Conservation (phyloP, 73 alveolate genomes). For the Blepharisma stoltei region DNA sequence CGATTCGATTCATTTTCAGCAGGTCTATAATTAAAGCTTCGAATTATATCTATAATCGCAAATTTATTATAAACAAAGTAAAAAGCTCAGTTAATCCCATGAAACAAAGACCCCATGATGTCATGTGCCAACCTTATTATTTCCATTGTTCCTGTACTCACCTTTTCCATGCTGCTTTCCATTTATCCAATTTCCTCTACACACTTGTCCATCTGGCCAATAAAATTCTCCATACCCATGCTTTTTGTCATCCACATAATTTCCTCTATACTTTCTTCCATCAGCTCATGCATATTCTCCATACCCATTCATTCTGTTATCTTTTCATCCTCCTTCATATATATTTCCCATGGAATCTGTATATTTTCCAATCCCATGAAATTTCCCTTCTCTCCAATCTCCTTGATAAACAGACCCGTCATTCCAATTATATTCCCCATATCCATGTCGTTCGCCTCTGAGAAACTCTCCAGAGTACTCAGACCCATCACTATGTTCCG, state of each 20-base stretch:
- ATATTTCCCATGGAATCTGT: not conserved
- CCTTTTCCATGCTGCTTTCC: constrained; percentile 64
- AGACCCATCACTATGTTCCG: constrained; percentile 6
- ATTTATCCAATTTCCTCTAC: constrained; percentile 64
- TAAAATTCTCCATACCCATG: constrained; percentile 40
- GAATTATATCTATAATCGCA: too few species aligned
- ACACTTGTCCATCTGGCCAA: constrained; percentile 65
- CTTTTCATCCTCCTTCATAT: constrained; percentile 33
- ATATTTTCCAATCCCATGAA: constrained; percentile 31
- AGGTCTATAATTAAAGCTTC: too few species aligned
- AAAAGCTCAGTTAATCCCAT: too few species aligned
- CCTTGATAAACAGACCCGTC: constrained; percentile 18
- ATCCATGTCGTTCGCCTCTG: constrained; percentile 21
- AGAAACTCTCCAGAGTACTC: constrained; percentile 31
- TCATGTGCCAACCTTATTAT: constrained; percentile 1
- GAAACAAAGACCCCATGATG: constrained; percentile 4
- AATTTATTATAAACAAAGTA: too few species aligned
- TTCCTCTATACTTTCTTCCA: constrained; percentile 33
- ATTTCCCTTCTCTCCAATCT: constrained; percentile 24
- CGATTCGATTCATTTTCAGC: too few species aligned
- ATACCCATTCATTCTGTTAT: constrained; percentile 27
- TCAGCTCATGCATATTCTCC: constrained; percentile 29
- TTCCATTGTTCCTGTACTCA: constrained; percentile 15
- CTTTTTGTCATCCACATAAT: constrained; percentile 10
- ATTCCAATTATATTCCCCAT: constrained; percentile 28